Base-by-base conservation (phyloP, 768 basidiomycete species). In the Postia placenta region DNA sequence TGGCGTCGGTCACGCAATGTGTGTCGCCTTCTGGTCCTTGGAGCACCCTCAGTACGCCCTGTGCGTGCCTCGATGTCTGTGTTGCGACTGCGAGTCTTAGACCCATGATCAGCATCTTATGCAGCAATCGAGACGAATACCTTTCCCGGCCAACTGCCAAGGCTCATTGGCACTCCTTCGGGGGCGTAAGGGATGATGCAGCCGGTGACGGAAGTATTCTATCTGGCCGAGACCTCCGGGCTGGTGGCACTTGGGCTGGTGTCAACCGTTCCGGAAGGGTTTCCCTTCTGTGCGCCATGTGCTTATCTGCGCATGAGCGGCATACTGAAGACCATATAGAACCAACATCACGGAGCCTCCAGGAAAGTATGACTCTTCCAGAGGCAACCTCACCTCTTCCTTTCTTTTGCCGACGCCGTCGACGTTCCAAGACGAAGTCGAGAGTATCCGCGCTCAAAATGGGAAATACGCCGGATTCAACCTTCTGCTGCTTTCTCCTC, bases 221-320 rank as follows among this genome's bases (percentile, higher is more conserved):
- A 47, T 91, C 87, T 2, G 90, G 90, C 42, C 76, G 82, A 56
- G 90, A 92, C 66, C 60, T 72, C 19, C 69, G 69, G 42, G 88
- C 81, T 2, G 87, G 87, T 35, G 90, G 90, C 38, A 86, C 88
- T 28, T 92, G 90, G 90, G 75, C 89, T 58, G 90, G 90, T 11
- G 65, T 90, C 49, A 80, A 65, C 60, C 74, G 76, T 51, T 53
- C 74, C 51, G 90, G 90, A 20, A 76, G 75, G 55, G 67, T 89
- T 47, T 87, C 85, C 11, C 62, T 92, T 45, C 60, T 91, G 89
- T 90, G 65, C 66, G 88, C 65, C 41, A 45, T 51, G 41, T 42
- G 48, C 45, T 49, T 50, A 25, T 25, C 7, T 30, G n/a, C 39
- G 11, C n/a, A 25, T 51, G 36, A 15, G 25, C 35, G 38, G n/a